These are phyloP conservation scores for Emergomyces pasteurianus DNA, from an alignment of 2,329 filamentous ascomycete genomes.

Conservation along the genomic window DNA sequence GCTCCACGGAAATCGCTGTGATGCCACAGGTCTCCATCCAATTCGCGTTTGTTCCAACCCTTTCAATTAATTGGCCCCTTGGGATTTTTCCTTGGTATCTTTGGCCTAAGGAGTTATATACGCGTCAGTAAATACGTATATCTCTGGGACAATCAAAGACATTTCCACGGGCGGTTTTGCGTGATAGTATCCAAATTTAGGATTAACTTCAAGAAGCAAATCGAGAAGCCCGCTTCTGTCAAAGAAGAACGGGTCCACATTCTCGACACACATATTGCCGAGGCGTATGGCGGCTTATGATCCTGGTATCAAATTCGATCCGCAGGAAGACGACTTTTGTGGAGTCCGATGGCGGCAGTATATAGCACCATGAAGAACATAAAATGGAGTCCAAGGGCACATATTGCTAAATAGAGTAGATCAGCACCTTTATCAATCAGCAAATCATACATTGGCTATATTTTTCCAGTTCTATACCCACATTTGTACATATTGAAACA, in stretches of 20 bases:
- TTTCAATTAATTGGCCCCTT: not conserved
- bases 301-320: not conserved
- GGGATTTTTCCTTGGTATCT: not conserved
- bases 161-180: not conserved
- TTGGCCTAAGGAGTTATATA: not conserved
- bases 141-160: not conserved
- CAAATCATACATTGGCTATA: not conserved
- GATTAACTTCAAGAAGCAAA: not conserved
- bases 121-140: not conserved
- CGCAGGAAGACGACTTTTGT: not conserved
- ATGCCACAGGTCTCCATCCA: not conserved
- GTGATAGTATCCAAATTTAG: not conserved
- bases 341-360: not conserved
- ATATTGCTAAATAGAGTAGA: not conserved
- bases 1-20: not conserved
- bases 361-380: not conserved
- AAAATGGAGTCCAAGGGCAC: not conserved
- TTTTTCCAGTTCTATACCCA: not conserved
- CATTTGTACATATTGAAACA: not conserved
- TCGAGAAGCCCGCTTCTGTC: not conserved
- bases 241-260: not conserved
- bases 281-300: not conserved
- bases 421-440: not conserved
- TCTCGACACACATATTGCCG: not conserved
- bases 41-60: not conserved